Percentiles rank a stretch among this genome's conserved stretches.
Conservation (phyloP, 2,329 filamentous ascomycete genomes). For the Corynespora cassiicola region DNA sequence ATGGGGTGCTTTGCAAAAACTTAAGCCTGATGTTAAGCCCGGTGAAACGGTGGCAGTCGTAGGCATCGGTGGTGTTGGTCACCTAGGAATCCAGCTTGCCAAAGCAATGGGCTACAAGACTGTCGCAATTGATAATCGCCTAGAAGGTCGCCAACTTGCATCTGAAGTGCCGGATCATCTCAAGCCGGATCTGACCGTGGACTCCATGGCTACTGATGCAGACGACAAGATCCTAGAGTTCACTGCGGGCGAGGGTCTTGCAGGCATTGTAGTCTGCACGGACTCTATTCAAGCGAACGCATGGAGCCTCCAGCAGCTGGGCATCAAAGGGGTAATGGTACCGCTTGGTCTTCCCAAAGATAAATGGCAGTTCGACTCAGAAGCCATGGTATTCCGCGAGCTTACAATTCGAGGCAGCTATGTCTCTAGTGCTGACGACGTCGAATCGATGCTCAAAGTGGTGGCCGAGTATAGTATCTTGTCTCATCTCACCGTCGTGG, state of each 20-base stretch:
- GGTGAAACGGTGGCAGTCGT: slow-evolving; percentile 81
- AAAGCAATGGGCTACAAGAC: slow-evolving; percentile 31
- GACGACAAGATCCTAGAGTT: slow-evolving; percentile 20
- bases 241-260: slow-evolving; percentile 27
- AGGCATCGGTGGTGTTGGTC: slow-evolving; percentile 82
- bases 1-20: slow-evolving; percentile 29
- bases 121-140: slow-evolving; percentile 31
- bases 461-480: slow-evolving; percentile 24
- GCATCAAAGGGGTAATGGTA: slow-evolving; percentile 29
- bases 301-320: slow-evolving; percentile 30
- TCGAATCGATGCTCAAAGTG: slow-evolving; percentile 29
- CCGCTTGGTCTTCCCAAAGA: slow-evolving; percentile 30
- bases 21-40: slow-evolving; percentile 51
- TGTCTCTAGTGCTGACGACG: slow-evolving; percentile 29
- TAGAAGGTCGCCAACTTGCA: slow-evolving; percentile 27
- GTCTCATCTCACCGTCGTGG: slow-evolving; percentile 28
- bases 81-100: slow-evolving; percentile 76
- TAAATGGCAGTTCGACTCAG: slow-evolving; percentile 32
- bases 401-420: slow-evolving; percentile 31
- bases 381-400: slow-evolving; percentile 30
- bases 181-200: slow-evolving; percentile 26
- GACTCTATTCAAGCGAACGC: slow-evolving; percentile 28
- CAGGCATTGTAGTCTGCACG: slow-evolving; percentile 33
- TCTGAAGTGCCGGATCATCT: slow-evolving; percentile 19
- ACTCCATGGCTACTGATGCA: slow-evolving; percentile 18